Base-by-base conservation (phyloP, 1,284 basidiomycete species). In the Ceratobasidium sp. region DNA sequence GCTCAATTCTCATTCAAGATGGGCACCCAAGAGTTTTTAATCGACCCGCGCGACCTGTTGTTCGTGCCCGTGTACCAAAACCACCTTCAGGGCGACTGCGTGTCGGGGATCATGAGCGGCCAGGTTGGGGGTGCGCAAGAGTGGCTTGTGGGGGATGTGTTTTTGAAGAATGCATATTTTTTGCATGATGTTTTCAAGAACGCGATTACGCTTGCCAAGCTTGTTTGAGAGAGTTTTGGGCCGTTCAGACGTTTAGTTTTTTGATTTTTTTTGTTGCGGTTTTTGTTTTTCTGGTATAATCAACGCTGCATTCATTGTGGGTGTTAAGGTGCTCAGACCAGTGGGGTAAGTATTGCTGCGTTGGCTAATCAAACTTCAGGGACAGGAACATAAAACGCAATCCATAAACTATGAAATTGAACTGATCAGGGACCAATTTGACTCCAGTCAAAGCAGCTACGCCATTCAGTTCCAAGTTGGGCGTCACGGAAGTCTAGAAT, bases 111-210 rank as follows among this genome's bases (percentile, higher is more conserved):
- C 80, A 86, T 87, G 11, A 83, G 89, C 8, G 92, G 91, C 16
- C 81, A 76, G 54, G 83, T 92, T 59, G 89, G 87, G 64, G 87
- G 86, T 74, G 85, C 86, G 31, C 86, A 84, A 27, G 87, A 92
- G 79, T 95, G 92, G 93, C 86, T 96, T 74, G 79, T 85, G 76
- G 89, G 89, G 51, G 90, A 90, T 78, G 88, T 89, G 51, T 92
- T 92, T 85, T 83, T 92, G 79, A 92, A 92, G 86, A 37, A 85
- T 88, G 74, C 74, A 95, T 80, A 84, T 84, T 9, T 88, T 90
- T n/a, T n/a, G n/a, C n/a, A n/a, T n/a, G n/a, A n/a, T n/a, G n/a
- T n/a, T n/a, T n/a, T n/a, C n/a, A n/a, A n/a, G n/a, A 93, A 92
- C 79, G 91, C 87, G 0, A 86, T 95, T 74, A 90, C 88, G 62